phyloP scores from a whole-genome alignment of 192 early-diverging fungal genomes.

The Coemansia sp. region DNA sequence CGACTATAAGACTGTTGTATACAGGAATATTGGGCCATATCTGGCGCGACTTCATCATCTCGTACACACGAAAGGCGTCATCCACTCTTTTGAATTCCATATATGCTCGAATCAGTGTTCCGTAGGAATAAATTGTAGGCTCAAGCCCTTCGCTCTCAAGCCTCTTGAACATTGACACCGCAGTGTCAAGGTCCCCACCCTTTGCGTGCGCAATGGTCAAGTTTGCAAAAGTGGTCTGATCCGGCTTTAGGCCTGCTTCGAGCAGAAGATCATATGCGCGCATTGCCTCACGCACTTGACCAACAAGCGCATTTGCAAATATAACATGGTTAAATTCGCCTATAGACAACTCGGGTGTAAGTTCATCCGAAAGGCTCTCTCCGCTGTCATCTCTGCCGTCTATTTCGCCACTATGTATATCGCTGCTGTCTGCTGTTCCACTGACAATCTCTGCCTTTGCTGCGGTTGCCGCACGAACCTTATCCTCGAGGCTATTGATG shows the following conservation, averaged over 20 bases:
- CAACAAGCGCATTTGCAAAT: slow-evolving; percentile 64
- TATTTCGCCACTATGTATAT: neutral
- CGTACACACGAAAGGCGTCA: slow-evolving; percentile 75
- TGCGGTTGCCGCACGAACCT: slow-evolving; percentile 8
- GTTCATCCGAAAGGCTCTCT: neutral
- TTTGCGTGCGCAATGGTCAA: slow-evolving; percentile 79
- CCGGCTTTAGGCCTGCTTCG: slow-evolving; percentile 63
- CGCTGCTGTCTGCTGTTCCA: neutral
- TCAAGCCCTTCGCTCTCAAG: slow-evolving; percentile 56
- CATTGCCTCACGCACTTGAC: slow-evolving; percentile 61
- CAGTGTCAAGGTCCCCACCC: slow-evolving; percentile 60
- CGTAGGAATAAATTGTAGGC: slow-evolving; percentile 68
- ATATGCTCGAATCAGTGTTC: slow-evolving; percentile 70
- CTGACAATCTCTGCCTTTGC: neutral
- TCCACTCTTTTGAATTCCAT: slow-evolving; percentile 58
- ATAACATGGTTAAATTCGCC: slow-evolving; percentile 57
- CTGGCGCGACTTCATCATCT: slow-evolving; percentile 66
- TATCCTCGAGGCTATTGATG: slow-evolving; percentile 27
- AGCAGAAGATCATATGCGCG: slow-evolving; percentile 63
- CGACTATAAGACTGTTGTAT: slow-evolving; percentile 81
- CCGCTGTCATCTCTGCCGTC: neutral
- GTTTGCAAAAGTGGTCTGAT: slow-evolving; percentile 68
- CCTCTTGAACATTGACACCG: slow-evolving; percentile 63
- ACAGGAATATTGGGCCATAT: slow-evolving; percentile 60
- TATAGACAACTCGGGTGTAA: slow-evolving; percentile 21